Conservation (phyloP, 768 basidiomycete species). For the Suillus alpinus region DNA sequence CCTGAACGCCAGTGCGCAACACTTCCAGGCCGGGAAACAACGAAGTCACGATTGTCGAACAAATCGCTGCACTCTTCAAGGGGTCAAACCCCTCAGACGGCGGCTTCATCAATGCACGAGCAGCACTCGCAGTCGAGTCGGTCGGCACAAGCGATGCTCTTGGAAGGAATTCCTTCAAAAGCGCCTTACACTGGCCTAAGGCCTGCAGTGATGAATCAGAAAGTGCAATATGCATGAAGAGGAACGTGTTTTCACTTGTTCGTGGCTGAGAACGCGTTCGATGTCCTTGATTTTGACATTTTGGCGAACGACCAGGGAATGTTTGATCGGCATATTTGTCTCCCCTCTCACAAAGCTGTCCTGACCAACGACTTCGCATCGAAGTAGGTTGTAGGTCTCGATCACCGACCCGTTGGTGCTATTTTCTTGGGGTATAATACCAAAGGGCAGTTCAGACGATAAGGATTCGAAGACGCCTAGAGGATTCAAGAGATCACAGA, state of each 20-base stretch:
- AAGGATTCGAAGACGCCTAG: conserved; percentile 61
- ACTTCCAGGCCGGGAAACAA: conserved; percentile 63
- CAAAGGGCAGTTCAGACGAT: conserved; percentile 42
- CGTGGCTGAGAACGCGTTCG: conserved; percentile 67
- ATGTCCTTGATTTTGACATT: conserved; percentile 59
- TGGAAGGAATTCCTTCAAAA: conserved; percentile 54
- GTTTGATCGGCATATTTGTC: conserved; percentile 57
- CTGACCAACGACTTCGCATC: conserved; percentile 35
- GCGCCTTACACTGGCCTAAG: conserved; percentile 72
- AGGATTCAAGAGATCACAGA: background rate
- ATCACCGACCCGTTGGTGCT: conserved; percentile 69
- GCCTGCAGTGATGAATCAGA: conserved; percentile 43
- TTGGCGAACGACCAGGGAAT: conserved; percentile 62
- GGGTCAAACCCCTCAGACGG: conserved; percentile 38
- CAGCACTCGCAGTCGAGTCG: conserved; percentile 75
- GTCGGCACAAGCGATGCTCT: conserved; percentile 49
- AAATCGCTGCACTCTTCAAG: conserved; percentile 65
- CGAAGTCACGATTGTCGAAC: conserved; percentile 60
- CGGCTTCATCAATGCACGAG: conserved; percentile 36
- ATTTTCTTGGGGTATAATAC: conserved; percentile 81
- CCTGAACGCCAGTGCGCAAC: conserved; percentile 62
- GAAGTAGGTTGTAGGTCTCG: conserved; percentile 71
- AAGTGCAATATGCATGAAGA: conserved; percentile 4
- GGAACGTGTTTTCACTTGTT: conserved; percentile 51
- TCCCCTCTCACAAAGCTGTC: conserved; percentile 58